Evolutionary conservation across 345 rosid species (phyloP).

Genomic region (Eutrema heterophyllum): DNA sequence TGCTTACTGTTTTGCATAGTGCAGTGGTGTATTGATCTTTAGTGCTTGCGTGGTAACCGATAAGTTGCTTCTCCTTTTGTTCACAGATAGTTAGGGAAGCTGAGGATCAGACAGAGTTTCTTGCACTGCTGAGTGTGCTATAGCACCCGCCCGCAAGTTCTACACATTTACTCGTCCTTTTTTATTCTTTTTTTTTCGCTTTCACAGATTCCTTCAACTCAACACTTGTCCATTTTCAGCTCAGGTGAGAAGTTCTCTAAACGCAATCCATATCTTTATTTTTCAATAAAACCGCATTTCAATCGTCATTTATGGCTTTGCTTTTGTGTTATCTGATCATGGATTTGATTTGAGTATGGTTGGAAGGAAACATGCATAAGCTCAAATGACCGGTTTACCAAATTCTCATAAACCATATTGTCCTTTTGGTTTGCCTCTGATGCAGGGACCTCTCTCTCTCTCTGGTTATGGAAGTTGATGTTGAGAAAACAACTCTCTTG

Average conservation of each 20-base stretch:
- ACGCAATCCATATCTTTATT: slow-evolving; percentile 4
- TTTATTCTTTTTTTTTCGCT: not conserved
- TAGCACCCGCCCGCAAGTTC: slow-evolving; percentile 36
- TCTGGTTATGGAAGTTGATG: no score
- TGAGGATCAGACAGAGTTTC: slow-evolving; percentile 74
- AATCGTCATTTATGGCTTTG: not conserved
- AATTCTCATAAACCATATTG: not conserved
- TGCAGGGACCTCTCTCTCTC: not conserved
- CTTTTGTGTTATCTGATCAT: no score
- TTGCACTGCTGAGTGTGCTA: slow-evolving; percentile 44
- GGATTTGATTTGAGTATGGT: not conserved
- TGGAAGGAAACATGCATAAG: not conserved
- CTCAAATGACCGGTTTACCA: not conserved
- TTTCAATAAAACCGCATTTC: slow-evolving; percentile 10
- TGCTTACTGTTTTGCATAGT: not conserved
- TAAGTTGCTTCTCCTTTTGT: not conserved
- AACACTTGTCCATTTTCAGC: slow-evolving; percentile 2
- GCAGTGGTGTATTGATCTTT: not conserved
- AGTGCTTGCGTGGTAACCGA: not conserved
- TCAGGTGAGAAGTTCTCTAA: slow-evolving; percentile 22
- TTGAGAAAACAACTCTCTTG: slow-evolving; percentile 12
- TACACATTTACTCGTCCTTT: not conserved
- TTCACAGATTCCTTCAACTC: slow-evolving; percentile 23
- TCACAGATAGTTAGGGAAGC: slow-evolving; percentile 72
- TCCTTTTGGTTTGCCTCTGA: not conserved